These are phyloP conservation scores for Dryas drummondii DNA, from an alignment of 306 rosid genomes.

Conservation along the genomic window DNA sequence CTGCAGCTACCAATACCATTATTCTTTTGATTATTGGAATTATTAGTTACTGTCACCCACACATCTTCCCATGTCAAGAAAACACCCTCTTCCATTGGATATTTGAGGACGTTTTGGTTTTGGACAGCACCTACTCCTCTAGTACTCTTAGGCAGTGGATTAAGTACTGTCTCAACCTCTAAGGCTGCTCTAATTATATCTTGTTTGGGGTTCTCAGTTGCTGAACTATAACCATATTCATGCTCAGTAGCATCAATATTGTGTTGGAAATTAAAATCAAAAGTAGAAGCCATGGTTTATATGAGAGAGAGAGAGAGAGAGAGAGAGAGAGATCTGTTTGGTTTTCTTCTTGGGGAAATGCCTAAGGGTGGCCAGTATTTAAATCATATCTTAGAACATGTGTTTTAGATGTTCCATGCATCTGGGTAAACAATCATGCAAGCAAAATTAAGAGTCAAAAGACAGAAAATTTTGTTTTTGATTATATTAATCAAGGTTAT, in stretches of 20 bases:
- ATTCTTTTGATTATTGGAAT: background rate
- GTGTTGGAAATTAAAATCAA: background rate
- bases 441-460: background rate
- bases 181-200: background rate
- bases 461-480: too few relatives aligned
- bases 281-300: constrained; percentile 9
- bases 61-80: constrained; percentile 56
- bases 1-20: constrained; percentile 27
- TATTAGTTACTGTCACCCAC: constrained; percentile 39
- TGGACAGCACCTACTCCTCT: background rate
- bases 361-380: background rate
- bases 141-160: background rate
- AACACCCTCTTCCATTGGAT: constrained; percentile 23
- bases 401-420: background rate
- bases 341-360: background rate
- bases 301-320: background rate
- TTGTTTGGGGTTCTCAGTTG: too few relatives aligned
- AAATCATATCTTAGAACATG: background rate
- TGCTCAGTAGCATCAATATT: background rate
- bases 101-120: background rate
- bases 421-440: background rate
- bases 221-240: background rate
- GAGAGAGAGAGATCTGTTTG: background rate
- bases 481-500: too few relatives aligned
- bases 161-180: background rate